Percentiles rank a stretch among this genome's conserved stretches.
These are phyloP conservation scores for Rhytidhysteron rufulum DNA, from an alignment of 2,329 filamentous ascomycete genomes.

Conservation along the genomic window DNA sequence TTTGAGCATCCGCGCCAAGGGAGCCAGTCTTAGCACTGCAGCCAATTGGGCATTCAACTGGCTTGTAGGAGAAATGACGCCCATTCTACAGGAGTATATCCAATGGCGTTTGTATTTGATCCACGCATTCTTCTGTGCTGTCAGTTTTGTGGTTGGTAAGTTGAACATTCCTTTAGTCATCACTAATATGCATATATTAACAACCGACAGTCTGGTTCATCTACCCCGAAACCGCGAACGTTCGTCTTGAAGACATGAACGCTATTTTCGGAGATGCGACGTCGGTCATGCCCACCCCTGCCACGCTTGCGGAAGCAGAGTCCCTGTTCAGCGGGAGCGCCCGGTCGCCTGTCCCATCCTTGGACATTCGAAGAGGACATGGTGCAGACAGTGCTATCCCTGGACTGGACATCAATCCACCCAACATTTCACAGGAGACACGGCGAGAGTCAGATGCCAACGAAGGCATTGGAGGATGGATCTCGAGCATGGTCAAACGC, in stretches of 20 bases:
- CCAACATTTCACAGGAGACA: constrained; percentile 54
- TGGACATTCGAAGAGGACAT: constrained; percentile 59
- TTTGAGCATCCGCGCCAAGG: constrained; percentile 93
- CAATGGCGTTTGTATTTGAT: constrained; percentile 91
- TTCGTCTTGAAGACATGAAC: constrained; percentile 96
- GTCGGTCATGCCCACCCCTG: constrained; percentile 75
- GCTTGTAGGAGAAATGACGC: constrained; percentile 93
- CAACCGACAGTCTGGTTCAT: constrained; percentile 77
- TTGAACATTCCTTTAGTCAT: constrained; percentile 14
- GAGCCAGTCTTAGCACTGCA: constrained; percentile 91
- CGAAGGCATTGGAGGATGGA: constrained; percentile 66
- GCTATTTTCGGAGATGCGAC: constrained; percentile 89
- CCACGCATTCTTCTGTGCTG: constrained; percentile 94
- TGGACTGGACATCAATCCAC: constrained; percentile 76
- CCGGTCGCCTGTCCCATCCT: constrained; percentile 77
- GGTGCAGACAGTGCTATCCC: constrained; percentile 69
- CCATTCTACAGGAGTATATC: constrained; percentile 86
- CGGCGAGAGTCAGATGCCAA: constrained; percentile 41
- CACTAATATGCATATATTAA: constrained; percentile 17
- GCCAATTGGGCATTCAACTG: constrained; percentile 99
- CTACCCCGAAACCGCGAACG: constrained; percentile 94
- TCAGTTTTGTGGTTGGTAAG: constrained; percentile 94
- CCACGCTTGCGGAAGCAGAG: constrained; percentile 72
- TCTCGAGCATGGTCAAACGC: constrained; percentile 61
- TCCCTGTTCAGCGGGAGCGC: constrained; percentile 68